A percentile compares a stretch with the other conserved stretches of the same genome.
Conservation (phyloP, 169 alveolate species). For the Ichthyophthirius multifiliis region DNA sequence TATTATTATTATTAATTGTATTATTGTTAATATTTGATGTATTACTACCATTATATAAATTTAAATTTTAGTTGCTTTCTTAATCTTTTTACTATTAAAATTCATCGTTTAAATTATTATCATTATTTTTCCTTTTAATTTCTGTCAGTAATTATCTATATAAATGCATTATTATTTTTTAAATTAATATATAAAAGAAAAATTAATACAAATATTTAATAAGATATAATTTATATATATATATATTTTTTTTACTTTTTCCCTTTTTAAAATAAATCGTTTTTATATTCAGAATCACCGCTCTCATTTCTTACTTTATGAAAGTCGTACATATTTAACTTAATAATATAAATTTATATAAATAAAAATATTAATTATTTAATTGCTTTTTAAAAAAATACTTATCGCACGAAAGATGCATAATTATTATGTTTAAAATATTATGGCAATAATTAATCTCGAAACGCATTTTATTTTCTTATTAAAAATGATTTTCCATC, state of each 20-base stretch:
- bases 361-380: too few species aligned
- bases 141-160: not conserved
- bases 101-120: conserved; percentile 1
- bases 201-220: too few species aligned
- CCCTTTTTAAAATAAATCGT: not conserved
- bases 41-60: too few species aligned
- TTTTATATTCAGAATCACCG: not conserved
- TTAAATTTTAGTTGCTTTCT: too few species aligned
- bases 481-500: conserved; percentile 70
- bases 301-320: conserved; percentile 41
- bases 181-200: not conserved
- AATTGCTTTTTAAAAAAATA: not conserved
- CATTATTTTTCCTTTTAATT: not conserved
- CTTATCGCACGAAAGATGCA: conserved; percentile 81
- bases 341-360: too few species aligned
- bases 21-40: too few species aligned
- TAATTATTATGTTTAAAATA: conserved; percentile 80
- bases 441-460: conserved; percentile 73
- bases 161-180: not conserved
- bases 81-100: too few species aligned
- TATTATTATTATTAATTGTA: too few species aligned
- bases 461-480: conserved; percentile 61
- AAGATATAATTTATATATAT: too few species aligned
- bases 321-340: conserved; percentile 56
- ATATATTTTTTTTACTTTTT: not conserved